phyloP scores from a whole-genome alignment of 768 basidiomycete genomes.

The Myochromella boudieri region DNA sequence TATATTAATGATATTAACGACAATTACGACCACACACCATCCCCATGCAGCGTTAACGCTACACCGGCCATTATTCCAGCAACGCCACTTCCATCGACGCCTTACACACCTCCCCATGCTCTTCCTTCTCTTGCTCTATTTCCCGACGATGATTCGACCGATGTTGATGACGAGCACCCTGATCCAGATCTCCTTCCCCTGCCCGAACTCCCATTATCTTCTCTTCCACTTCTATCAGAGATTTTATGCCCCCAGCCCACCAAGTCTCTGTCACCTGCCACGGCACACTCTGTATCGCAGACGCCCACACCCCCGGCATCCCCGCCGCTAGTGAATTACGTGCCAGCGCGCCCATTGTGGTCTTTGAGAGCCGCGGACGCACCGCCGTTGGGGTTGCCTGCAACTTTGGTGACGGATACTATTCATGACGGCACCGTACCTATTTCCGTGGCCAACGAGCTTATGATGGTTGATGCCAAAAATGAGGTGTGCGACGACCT shows the following conservation, averaged over 20 bases:
- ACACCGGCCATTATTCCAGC: slow-evolving; percentile 2
- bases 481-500: slow-evolving; percentile 8
- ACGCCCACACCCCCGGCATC: slow-evolving; percentile 47
- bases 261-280: neutral
- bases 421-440: neutral
- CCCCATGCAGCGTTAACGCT: neutral
- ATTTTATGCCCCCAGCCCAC: slow-evolving; percentile 8
- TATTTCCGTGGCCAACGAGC: neutral
- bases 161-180: slow-evolving; percentile 26
- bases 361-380: slow-evolving; percentile 42
- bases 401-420: neutral
- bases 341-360: slow-evolving; percentile 31
- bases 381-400: slow-evolving; percentile 36
- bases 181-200: slow-evolving; percentile 47
- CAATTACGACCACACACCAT: neutral
- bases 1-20: slow-evolving; percentile 17
- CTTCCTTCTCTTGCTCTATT: slow-evolving; percentile 1
- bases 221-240: slow-evolving; percentile 17
- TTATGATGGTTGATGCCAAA: neutral
- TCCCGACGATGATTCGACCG: neutral
- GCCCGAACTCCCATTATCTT: slow-evolving; percentile 20
- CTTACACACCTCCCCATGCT: slow-evolving; percentile 7
- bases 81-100: slow-evolving; percentile 10
- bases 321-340: slow-evolving; percentile 24
- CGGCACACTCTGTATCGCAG: slow-evolving; percentile 19